Conservation (phyloP, 805 yeast genomes). For the Kluyveromyces aestuarii region DNA sequence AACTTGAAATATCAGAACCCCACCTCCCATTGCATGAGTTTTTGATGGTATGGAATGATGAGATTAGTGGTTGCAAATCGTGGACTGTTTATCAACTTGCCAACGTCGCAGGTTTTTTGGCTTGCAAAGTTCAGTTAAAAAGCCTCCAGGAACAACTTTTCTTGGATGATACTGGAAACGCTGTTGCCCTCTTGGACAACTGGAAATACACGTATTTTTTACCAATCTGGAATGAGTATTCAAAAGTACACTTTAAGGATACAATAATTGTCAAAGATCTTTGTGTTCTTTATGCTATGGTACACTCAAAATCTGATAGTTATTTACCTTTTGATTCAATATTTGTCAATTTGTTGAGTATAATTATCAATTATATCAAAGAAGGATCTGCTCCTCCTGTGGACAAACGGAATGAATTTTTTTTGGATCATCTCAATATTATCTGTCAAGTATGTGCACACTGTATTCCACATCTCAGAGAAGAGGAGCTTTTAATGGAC, state of each 20-base stretch:
- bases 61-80: conserved; percentile 7
- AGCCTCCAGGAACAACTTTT: conserved; percentile 12
- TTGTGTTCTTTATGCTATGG: conserved; percentile 7
- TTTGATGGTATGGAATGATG: conserved; percentile 16
- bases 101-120: conserved; percentile 17
- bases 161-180: conserved; percentile 18
- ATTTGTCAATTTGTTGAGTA: conserved; percentile 7
- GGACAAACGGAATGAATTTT: neutral
- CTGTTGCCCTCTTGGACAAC: conserved; percentile 6
- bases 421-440: conserved; percentile 11
- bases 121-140: conserved; percentile 10
- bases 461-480: conserved; percentile 6
- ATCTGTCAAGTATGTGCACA: conserved; percentile 16
- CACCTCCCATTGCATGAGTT: conserved; percentile 13
- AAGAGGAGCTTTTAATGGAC: neutral
- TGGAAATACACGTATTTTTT: conserved; percentile 16
- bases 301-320: conserved; percentile 1
- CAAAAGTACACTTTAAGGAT: neutral
- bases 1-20: conserved; percentile 27
- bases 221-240: conserved; percentile 14
- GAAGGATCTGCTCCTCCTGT: neutral
- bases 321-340: conserved; percentile 12
- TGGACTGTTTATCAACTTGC: conserved; percentile 19
- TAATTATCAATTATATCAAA: conserved; percentile 8
- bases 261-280: neutral